Percentiles rank a stretch among this genome's conserved stretches.
Evolutionary conservation across 768 basidiomycete species (phyloP).

Genomic region (Kondoa subrosea): DNA sequence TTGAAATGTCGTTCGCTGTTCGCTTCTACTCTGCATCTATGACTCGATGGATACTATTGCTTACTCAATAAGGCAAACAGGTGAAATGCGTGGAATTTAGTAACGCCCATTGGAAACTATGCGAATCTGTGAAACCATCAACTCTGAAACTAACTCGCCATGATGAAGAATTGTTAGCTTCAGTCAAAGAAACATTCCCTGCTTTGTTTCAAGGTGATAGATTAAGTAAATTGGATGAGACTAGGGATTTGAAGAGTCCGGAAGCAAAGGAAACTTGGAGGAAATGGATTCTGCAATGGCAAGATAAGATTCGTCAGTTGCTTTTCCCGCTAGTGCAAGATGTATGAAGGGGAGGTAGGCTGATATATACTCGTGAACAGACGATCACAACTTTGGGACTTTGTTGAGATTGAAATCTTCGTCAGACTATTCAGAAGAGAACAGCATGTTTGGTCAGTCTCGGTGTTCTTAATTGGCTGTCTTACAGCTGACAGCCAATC

Average conservation of each 20-base stretch:
- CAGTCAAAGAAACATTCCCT: slow-evolving; percentile 61
- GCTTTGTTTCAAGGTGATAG: slow-evolving; percentile 42
- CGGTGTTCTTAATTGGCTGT: slow-evolving; percentile 2
- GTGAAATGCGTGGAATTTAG: background rate
- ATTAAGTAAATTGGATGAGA: slow-evolving; percentile 57
- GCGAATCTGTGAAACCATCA: slow-evolving; percentile 4
- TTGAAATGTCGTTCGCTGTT: background rate
- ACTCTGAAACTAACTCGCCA: slow-evolving; percentile 29
- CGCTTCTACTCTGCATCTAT: background rate
- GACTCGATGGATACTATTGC: background rate
- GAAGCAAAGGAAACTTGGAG: slow-evolving; percentile 83
- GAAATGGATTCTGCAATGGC: slow-evolving; percentile 41
- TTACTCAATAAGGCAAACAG: background rate
- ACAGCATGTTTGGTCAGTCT: slow-evolving; percentile 74
- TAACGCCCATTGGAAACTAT: slow-evolving; percentile 14
- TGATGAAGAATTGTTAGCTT: slow-evolving; percentile 80
- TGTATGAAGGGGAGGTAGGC: background rate
- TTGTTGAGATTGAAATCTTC: slow-evolving; percentile 64
- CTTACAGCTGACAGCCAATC: background rate
- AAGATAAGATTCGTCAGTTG: background rate
- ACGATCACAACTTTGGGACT: slow-evolving; percentile 70
- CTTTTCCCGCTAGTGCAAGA: background rate
- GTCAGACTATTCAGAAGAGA: slow-evolving; percentile 71
- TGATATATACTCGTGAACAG: background rate
- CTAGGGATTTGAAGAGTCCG: slow-evolving; percentile 65